Base-by-base conservation (phyloP, 345 rosid genomes). In the Eucalyptus globulus region DNA sequence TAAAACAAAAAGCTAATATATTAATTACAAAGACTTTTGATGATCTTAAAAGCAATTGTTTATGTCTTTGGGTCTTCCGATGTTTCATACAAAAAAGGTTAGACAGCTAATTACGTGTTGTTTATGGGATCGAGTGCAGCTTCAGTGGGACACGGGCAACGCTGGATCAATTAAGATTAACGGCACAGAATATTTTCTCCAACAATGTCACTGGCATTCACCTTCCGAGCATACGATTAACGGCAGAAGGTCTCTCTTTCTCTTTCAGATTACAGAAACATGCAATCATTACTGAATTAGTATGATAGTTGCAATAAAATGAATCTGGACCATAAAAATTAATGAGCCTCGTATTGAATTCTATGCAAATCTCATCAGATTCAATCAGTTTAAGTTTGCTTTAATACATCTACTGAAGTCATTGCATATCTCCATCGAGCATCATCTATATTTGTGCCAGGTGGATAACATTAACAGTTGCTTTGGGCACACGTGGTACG, bases 171-270 rank as follows among this genome's bases (percentile, higher is more conserved):
- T 96, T 45, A 49, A 65, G 88, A 89, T 95, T 8, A 94, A 94
- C 91, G 93, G 93, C 45, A 93, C 91, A 5, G 89, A 88, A 43
- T 97, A 91, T 90, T 65, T 91, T 62, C 98, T 97, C 69, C 92
- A 91, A 62, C 98, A 95, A 90, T 80, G 90, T 87, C 99, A 97
- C 87, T 97, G 99, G 98, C 97, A 96, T 90, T 91, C 98, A 9
- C 98, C 98, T 87, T 96, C 98, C 17, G 98, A 96, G 93, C 98
- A 96, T 37, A 91, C 96, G 69, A 88, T 97, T 90, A 92, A 96
- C 86, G 96, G 97, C 89, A 92, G 92, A 83, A 96, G 97, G 97
- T 86, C 43, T 69, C 80, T 69, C 80, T 17, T 22, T 69, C 80
- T 69, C 80, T 69, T 11, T 34, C 80, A 14, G 40, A 67, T 9